Base-by-base conservation (phyloP, 805 yeast genomes). In the Dipodascopsis uninucleata region DNA sequence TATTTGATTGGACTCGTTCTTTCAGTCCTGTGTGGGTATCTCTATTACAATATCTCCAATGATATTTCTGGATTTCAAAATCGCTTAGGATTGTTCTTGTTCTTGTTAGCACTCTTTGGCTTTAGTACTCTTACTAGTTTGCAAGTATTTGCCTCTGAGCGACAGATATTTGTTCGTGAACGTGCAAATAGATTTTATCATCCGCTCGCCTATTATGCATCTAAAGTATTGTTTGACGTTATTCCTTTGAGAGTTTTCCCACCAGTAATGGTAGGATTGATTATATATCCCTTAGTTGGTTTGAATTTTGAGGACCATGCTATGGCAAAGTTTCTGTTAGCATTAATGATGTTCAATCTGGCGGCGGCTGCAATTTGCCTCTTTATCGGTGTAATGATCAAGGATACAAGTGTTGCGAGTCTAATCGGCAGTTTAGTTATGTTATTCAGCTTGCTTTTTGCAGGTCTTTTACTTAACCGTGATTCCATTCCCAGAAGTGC, bases 11-110 rank as follows among this genome's bases (percentile, higher is more conserved):
- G 96, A 0, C 65, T 85, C 6, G 62, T 81, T 12, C 77, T 90
- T 64, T n/a, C 24, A 43, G 39, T 80, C 3, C 84, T 90, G 65
- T 81, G 96, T 65, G 96, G 97, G 0, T 77, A 77, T 39, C 70
- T 93, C 31, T 93, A 93, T 64, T 90, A 81, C 66, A 74, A 87
- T 59, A 80, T 90, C 21, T 71, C 80, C 32, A 84, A 87, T 61
- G 96, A 90, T 62, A 90, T 93, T 43, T 81, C 95, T 58, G 98
- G 98, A 0, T 93, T 93, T 71, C 98, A 93, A 64, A 93, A 93
- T 65, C 75, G 98, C 57, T 72, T 93, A 53, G 98, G 98, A 0
- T 70, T 93, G 48, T 93, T 93, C 66, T 90, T 93, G 71, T 93
- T 93, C 64, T 67, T 89, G 40, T 71, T 93, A 49, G 86, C 97